Base-by-base conservation (phyloP, 352 stramenopile species). In the Aphanomyces cochlioides region DNA sequence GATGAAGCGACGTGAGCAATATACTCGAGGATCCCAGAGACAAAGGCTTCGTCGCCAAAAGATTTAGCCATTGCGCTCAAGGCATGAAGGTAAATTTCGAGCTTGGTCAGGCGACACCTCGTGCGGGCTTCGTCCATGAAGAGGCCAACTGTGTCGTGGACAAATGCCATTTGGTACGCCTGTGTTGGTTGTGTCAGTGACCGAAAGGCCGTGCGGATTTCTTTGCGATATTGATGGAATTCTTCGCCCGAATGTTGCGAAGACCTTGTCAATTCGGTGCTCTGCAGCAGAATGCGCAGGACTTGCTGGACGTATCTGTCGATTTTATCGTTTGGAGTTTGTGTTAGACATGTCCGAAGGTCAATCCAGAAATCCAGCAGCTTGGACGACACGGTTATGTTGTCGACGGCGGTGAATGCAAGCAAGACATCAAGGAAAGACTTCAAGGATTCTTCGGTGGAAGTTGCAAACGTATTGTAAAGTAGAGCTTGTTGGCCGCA, bases 311-410 rank as follows among this genome's bases (percentile, higher is more conserved):
- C 21, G 3, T 37, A 40, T 13, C 28, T 28, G n/a, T 61, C 54
- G 19, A 40, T 40, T 15, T n/a, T 56, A 5, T 7, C 40, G 10
- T 8, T 12, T 15, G 19, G 40, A 8, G 10, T 56, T 12, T 21
- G 12, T 48, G 59, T 40, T 15, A 54, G 40, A 21, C 6, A 5
- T 13, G 3, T 28, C 5, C 59, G 59, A 10, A 67, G 37, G n/a
- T n/a, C 59, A 28, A 56, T 45, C 59, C 59, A 67, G 19, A 67
- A 67, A 19, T 67, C 59, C 19, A 67, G 15, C n/a, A 19, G 7
- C 48, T 67, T 67, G 38, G n/a, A 28, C n/a, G 21, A 6, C 7
- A 50, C 59, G n/a, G 41, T 36, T 0, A 36, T 56, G 10, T 54
- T 37, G 15, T 21, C 17, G 17, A 40, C 15, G 3, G 39, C 38